Percentiles rank a stretch among this genome's conserved stretches.
Conservation (phyloP, 2,329 filamentous ascomycete species). For the Pseudogymnoascus sp. region DNA sequence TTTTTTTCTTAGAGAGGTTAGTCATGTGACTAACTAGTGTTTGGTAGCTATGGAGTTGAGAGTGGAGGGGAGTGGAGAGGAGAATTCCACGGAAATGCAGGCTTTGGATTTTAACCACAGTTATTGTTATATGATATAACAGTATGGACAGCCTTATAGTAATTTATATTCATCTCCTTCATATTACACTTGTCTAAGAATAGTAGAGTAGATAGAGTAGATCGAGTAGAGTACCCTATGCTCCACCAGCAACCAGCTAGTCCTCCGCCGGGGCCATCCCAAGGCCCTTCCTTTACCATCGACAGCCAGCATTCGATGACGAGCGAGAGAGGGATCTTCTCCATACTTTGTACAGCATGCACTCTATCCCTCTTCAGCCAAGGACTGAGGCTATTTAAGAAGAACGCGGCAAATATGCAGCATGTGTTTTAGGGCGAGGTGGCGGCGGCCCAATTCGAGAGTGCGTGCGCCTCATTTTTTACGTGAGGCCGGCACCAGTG, state of each 20-base stretch:
- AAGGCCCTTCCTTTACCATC: not conserved
- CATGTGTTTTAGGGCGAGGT: not conserved
- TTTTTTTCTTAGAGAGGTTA: not conserved
- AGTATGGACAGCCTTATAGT: not conserved
- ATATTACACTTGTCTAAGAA: not conserved
- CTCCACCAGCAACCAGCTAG: not conserved
- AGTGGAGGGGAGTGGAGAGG: not conserved
- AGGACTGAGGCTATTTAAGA: not conserved
- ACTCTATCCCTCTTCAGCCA: not conserved
- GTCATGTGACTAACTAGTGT: not conserved
- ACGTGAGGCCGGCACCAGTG: not conserved
- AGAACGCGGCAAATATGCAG: not conserved
- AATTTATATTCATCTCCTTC: not conserved
- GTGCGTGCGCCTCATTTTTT: not conserved
- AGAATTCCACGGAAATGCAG: not conserved
- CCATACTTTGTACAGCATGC: not conserved
- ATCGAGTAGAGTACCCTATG: not conserved
- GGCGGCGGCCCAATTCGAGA: not conserved
- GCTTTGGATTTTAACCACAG: not conserved
- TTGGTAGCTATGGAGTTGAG: too few species aligned
- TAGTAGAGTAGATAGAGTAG: not conserved
- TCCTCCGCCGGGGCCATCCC: not conserved
- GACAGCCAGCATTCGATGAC: not conserved
- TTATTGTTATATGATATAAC: not conserved
- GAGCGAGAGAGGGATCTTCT: not conserved